Base-by-base conservation (phyloP, 805 yeast genomes). In the Kluyveromyces aestuarii region DNA sequence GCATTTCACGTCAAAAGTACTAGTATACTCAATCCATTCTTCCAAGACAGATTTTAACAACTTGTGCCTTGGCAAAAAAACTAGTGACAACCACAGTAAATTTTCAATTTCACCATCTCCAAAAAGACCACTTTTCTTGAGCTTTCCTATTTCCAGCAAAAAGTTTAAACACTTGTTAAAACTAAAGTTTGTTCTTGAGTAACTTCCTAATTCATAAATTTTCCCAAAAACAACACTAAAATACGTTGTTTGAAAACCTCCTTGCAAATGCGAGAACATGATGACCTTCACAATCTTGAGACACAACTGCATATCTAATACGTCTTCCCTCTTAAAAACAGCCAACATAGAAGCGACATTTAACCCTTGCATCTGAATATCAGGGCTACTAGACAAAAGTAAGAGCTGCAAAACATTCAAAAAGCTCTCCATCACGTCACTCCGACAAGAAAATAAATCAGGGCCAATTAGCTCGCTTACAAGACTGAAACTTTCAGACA, bases 391-490 rank as follows among this genome's bases (percentile, higher is more conserved):
- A 44, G 69, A 51, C 52, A 61, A 52, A 2, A 70, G 41, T 14
- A 63, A 50, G 37, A 57, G 72, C 65, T 64, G 67, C 47, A 64
- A 51, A 27, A 72, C 62, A 62, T 63, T 72, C 51, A 50, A 71
- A 48, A 72, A 65, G 48, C 56, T 64, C 40, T 47, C 58, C 48
- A 64, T 69, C 52, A 61, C 48, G 4, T 50, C 47, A 1, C 50
- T 36, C 2, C 62, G 60, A 52, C 78, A 57, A 4, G 64, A 64
- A 4, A 55, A 52, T 11, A 77, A 58, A 49, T 72, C 74, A 1
- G 91, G 91, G 1, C 91, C 90, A 18, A 78, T 55, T 39, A 72
- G 71, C 50, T 74, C 74, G 19, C 80, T 66, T 6, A 82, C 49
- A 5, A 72, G 61, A 49, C 74, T 68, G 9, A 77, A 50, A 8